A percentile compares a stretch with the other conserved stretches of the same genome.
Evolutionary conservation across 1,139 yeast species (phyloP).

Genomic region (Insectozyma bohioensis): DNA sequence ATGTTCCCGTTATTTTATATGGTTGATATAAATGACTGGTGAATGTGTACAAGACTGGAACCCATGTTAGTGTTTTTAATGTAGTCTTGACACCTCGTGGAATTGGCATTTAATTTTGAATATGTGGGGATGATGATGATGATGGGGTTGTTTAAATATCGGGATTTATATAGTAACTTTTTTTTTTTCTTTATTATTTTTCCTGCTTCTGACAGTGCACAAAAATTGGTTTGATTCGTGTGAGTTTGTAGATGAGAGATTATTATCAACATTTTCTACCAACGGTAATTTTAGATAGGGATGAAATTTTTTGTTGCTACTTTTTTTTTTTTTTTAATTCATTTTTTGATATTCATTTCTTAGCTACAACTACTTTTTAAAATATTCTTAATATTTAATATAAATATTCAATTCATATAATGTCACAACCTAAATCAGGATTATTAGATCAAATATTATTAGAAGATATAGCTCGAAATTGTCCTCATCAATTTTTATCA

Average conservation of each 20-base stretch:
- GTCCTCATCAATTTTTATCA: constrained; percentile 63
- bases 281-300: too few species aligned
- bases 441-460: constrained; percentile 32
- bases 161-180: not conserved
- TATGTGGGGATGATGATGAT: not conserved
- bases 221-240: too few species aligned
- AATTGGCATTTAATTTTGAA: constrained; percentile 9
- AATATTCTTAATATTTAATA: not conserved
- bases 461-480: constrained; percentile 55
- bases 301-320: not conserved
- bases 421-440: constrained; percentile 19
- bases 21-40: constrained; percentile 73
- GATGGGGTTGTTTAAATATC: too few species aligned
- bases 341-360: constrained; percentile 3
- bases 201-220: too few species aligned
- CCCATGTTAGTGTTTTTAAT: constrained; percentile 53
- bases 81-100: constrained; percentile 21
- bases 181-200: not conserved
- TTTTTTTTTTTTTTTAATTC: not conserved
- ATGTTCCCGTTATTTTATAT: constrained; percentile 75
- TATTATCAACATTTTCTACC: too few species aligned
- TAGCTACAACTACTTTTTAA: not conserved
- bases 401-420: not conserved
- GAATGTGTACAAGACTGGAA: constrained; percentile 73
- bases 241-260: too few species aligned